Evolutionary conservation across 768 basidiomycete species (phyloP).

Genomic region (Boletus edulis): DNA sequence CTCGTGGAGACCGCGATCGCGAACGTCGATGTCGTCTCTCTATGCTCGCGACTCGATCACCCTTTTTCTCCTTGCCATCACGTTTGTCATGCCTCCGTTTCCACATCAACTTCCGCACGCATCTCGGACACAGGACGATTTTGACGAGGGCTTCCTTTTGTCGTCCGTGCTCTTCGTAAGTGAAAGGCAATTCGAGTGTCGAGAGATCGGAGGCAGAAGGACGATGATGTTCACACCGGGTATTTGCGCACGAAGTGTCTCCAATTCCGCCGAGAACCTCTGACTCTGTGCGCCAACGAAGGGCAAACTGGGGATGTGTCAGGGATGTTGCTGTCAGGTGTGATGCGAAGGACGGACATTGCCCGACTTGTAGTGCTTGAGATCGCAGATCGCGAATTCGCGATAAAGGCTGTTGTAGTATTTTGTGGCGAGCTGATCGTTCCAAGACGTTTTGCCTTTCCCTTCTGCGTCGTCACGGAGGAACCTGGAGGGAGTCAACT

Average conservation of each 20-base stretch:
- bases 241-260: constrained; percentile 85
- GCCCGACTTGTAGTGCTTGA: constrained; percentile 95
- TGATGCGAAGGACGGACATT: constrained; percentile 50
- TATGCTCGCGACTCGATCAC: background rate
- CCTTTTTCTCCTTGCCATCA: background rate
- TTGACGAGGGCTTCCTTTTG: constrained; percentile 85
- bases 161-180: constrained; percentile 77
- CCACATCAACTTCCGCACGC: constrained; percentile 84
- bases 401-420: constrained; percentile 88
- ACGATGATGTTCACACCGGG: constrained; percentile 73
- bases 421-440: constrained; percentile 82
- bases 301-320: constrained; percentile 57
- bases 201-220: constrained; percentile 41
- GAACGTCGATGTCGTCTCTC: constrained; percentile 17
- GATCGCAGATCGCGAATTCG: constrained; percentile 88
- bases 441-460: constrained; percentile 47
- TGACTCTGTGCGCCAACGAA: constrained; percentile 91
- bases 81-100: constrained; percentile 69
- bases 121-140: constrained; percentile 78
- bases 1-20: constrained; percentile 30
- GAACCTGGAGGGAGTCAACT: constrained; percentile 48
- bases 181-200: constrained; percentile 88
- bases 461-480: constrained; percentile 54
- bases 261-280: constrained; percentile 88
- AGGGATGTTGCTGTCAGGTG: background rate